phyloP scores from a whole-genome alignment of 345 rosid species.

The Dimocarpus longan region DNA sequence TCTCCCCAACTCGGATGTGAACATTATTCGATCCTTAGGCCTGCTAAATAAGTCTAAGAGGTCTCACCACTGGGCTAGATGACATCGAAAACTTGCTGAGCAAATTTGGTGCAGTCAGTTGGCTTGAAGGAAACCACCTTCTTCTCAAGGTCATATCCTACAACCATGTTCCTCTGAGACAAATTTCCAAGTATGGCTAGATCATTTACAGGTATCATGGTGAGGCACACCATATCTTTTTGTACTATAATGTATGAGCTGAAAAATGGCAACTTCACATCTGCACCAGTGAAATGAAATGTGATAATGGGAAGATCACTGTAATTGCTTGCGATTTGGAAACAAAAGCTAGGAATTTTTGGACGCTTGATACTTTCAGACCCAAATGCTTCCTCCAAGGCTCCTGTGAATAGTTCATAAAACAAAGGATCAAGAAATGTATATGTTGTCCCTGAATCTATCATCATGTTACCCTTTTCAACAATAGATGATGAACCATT shows the following conservation, averaged over 20 bases:
- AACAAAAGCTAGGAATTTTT: no score
- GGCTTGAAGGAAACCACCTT: slow-evolving; percentile 44
- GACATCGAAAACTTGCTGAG: no score
- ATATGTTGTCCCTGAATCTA: slow-evolving; percentile 61
- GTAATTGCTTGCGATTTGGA: no score
- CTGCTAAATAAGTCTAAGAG: no score
- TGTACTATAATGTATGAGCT: slow-evolving; percentile 34
- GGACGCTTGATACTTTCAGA: slow-evolving; percentile 27
- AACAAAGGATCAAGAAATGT: slow-evolving; percentile 47
- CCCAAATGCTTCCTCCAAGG: slow-evolving; percentile 27
- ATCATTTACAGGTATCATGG: slow-evolving; percentile 31
- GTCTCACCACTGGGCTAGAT: no score
- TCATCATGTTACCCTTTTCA: slow-evolving; percentile 44
- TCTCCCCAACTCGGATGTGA: no score
- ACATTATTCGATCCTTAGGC: no score
- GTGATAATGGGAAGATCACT: slow-evolving; percentile 43
- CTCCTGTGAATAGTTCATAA: slow-evolving; percentile 33
- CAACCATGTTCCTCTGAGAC: slow-evolving; percentile 43
- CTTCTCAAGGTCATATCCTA: slow-evolving; percentile 46
- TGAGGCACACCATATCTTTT: slow-evolving; percentile 37
- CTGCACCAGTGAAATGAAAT: slow-evolving; percentile 51
- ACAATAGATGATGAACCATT: neutral
- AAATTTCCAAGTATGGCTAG: slow-evolving; percentile 43
- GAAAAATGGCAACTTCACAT: slow-evolving; percentile 43
- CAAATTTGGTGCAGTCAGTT: slow-evolving; percentile 35